Percentiles rank a stretch among this genome's conserved stretches.
These are phyloP conservation scores for Leccinum huronense DNA, from an alignment of 1,284 basidiomycete species.

Conservation along the genomic window DNA sequence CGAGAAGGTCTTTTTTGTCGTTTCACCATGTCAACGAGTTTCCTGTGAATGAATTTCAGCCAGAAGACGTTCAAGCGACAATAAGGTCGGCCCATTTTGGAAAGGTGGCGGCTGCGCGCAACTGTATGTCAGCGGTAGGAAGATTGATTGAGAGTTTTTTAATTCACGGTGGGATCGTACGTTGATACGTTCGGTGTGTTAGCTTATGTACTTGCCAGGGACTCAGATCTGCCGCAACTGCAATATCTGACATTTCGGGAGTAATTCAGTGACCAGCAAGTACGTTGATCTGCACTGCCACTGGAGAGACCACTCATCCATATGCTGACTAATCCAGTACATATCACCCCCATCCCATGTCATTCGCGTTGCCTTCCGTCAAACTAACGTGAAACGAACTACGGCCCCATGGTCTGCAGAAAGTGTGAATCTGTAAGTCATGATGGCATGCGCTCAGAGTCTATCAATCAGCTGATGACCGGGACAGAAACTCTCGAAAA, in stretches of 20 bases:
- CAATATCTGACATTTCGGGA: not conserved
- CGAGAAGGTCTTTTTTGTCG: slow-evolving; percentile 42
- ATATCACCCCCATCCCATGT: slow-evolving; percentile 11
- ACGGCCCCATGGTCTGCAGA: slow-evolving; percentile 64
- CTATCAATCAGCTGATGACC: slow-evolving; percentile 12
- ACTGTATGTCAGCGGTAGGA: slow-evolving; percentile 8
- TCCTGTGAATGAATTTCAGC: slow-evolving; percentile 30
- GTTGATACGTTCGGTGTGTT: not conserved
- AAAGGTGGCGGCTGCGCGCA: slow-evolving; percentile 9
- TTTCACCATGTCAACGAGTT: slow-evolving; percentile 61
- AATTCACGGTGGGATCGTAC: slow-evolving; percentile 1
- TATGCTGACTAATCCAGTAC: slow-evolving; percentile 22
- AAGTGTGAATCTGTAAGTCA: slow-evolving; percentile 65
- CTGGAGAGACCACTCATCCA: not conserved
- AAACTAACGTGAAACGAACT: slow-evolving; percentile 2
- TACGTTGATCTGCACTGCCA: not conserved
- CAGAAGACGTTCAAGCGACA: slow-evolving; percentile 24
- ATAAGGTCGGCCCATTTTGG: slow-evolving; percentile 30
- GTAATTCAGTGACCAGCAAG: not conserved
- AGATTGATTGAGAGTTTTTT: slow-evolving; percentile 3
- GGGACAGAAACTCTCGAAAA: slow-evolving; percentile 72
- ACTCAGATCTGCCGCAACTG: not conserved
- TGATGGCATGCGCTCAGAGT: slow-evolving; percentile 13
- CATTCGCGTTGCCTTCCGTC: slow-evolving; percentile 6
- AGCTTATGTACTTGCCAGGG: not conserved